Evolutionary conservation across 192 early-diverging fungal species (phyloP), one percentile per base, ranked within the genome.

Genomic region (Podila minutissima): DNA sequence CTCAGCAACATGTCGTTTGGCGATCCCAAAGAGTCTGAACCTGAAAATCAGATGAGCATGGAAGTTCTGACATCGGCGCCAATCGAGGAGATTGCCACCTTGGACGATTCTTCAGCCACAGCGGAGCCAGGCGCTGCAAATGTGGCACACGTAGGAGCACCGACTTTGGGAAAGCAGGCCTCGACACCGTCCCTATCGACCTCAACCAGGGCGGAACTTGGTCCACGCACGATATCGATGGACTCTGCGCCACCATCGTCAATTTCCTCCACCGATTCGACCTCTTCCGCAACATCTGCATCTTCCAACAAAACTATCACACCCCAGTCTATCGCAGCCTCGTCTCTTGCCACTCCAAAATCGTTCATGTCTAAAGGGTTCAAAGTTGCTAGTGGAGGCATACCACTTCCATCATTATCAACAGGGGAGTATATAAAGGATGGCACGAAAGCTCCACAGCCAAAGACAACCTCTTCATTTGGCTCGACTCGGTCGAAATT

Each of bases 1-100:
- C 53, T 69, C 35, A 63, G 37, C 8, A 69, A 69, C 38, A 59
- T 75, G 35, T 62, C 69, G 0, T 71, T 71, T 32, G 69, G 69
- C 5, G 59, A 62, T 17, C 29, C 28, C 19, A 48, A 66, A 22
- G 5, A 41, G 5, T 19, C 64, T 13, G 53, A 55, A 0, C 8
- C n/a, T 20, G 13, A n/a, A 55, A 55, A 24, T 5, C 53, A 26
- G 24, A 26, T 26, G 53, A 55, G 24, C 24, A n/a, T 55, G 53
- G 24, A 55, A n/a, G 24, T 55, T 5, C 24, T 26, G 24, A 55
- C 53, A 26, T n/a, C 24, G 53, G 53, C n/a, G 5, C 53, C 53
- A 22, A 10, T 26, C n/a, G 53, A 55, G 22, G 53, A 55, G n/a
- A 55, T 22, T 24, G 3, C 22, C 41, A 46, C 41, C 15, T 46